phyloP scores from a whole-genome alignment of 306 rosid species.

The Rosa persica region DNA sequence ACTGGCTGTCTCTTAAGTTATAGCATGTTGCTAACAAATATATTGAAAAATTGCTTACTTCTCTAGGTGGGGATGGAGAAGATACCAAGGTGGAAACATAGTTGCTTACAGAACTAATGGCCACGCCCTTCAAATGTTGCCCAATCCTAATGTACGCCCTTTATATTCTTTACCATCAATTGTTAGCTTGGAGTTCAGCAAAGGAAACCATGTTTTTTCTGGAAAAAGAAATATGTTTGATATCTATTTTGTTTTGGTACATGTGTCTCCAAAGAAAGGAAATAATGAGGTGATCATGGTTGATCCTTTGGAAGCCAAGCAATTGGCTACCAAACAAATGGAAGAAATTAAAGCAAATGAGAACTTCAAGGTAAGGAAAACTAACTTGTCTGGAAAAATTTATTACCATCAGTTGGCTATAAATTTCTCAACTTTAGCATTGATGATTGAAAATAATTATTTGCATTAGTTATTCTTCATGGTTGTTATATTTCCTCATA shows the following conservation, averaged over 20 bases:
- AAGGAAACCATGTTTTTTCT: neutral
- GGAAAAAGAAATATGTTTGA: neutral
- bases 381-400: neutral
- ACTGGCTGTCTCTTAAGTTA: neutral
- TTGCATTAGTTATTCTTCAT: no score
- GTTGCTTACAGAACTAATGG: constrained; percentile 54
- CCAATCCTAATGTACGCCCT: constrained; percentile 69
- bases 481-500: no score
- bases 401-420: neutral
- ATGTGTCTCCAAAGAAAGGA: constrained; percentile 61
- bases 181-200: constrained; percentile 1
- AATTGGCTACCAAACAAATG: constrained; percentile 87
- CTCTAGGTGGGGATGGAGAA: constrained; percentile 77
- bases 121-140: constrained; percentile 61
- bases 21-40: constrained; percentile 22
- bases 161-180: neutral
- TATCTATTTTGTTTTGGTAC: constrained; percentile 13
- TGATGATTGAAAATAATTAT: neutral
- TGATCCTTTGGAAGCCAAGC: constrained; percentile 95
- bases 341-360: constrained; percentile 70
- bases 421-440: neutral
- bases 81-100: constrained; percentile 43
- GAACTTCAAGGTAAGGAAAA: constrained; percentile 59
- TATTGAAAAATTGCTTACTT: constrained; percentile 24
- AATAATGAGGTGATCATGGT: constrained; percentile 71